These are phyloP conservation scores for Hericium rajendrae DNA, from an alignment of 768 basidiomycete species.

Conservation along the genomic window DNA sequence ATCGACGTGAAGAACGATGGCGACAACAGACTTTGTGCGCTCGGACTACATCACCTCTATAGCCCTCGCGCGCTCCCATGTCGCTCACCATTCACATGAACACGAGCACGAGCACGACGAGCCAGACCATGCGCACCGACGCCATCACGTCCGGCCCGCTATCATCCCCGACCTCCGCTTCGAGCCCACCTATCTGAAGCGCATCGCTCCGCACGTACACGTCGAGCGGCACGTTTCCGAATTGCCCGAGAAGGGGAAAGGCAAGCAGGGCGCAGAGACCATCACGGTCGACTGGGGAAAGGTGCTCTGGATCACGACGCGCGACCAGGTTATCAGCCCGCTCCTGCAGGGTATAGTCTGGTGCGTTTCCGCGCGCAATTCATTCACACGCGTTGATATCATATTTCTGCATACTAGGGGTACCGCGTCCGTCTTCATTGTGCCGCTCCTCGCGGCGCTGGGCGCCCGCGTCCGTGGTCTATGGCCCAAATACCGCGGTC, in stretches of 20 bases:
- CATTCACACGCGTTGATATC: not conserved
- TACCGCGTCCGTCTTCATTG: not conserved
- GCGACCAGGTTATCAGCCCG: conserved; percentile 63
- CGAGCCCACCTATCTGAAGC: conserved; percentile 60
- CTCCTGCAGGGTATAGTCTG: conserved; percentile 58
- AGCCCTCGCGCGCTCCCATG: conserved; percentile 2
- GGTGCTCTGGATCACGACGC: conserved; percentile 51
- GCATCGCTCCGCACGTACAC: conserved; percentile 43
- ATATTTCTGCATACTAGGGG: not conserved
- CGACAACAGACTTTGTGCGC: conserved; percentile 3
- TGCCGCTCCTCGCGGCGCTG: not conserved
- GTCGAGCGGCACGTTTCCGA: conserved; percentile 19
- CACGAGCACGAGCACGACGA: no score
- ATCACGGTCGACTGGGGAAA: conserved; percentile 45
- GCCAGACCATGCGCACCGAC: not conserved
- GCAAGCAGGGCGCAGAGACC: conserved; percentile 15
- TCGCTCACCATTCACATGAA: not conserved
- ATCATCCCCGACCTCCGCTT: conserved; percentile 68
- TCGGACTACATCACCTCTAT: conserved; percentile 11
- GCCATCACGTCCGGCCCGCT: conserved; percentile 13
- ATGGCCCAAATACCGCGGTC: not conserved
- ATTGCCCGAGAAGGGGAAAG: conserved; percentile 24
- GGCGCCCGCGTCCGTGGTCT: not conserved
- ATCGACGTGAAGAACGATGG: conserved; percentile 2
- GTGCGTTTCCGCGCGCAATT: conserved; percentile 27